phyloP scores from a whole-genome alignment of 176 grass and related monocot genomes.

The Oryza punctata region DNA sequence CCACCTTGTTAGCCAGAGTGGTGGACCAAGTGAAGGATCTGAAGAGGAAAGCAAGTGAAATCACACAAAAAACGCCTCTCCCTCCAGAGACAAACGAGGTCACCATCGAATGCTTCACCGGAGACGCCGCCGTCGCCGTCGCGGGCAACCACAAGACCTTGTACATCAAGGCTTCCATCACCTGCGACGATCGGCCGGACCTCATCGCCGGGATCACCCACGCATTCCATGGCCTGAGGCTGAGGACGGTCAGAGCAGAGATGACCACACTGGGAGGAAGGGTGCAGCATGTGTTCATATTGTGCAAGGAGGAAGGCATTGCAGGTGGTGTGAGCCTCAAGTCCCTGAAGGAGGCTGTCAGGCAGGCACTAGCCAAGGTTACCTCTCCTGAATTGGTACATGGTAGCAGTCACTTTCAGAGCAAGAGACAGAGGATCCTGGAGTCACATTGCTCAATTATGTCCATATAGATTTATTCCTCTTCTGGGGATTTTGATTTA shows the following conservation, averaged over 20 bases:
- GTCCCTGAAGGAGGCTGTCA: conserved; percentile 54
- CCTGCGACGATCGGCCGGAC: conserved; percentile 53
- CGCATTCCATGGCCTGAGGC: conserved; percentile 39
- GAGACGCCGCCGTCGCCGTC: neutral
- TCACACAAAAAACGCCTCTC: neutral
- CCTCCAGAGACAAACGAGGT: conserved; percentile 47
- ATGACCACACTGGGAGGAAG: conserved; percentile 45
- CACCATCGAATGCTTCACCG: conserved; percentile 31
- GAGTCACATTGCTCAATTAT: conserved; percentile 47
- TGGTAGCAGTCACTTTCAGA: conserved; percentile 20
- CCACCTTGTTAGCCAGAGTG: conserved; percentile 61
- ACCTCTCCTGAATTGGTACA: conserved; percentile 38
- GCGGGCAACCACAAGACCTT: neutral
- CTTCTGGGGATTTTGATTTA: neutral
- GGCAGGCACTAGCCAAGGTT: conserved; percentile 41
- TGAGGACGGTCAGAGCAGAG: conserved; percentile 45
- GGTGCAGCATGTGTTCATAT: conserved; percentile 46
- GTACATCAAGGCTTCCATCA: conserved; percentile 49
- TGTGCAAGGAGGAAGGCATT: conserved; percentile 23
- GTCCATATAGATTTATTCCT: conserved; percentile 27
- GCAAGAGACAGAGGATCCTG: conserved; percentile 52
- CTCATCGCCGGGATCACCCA: conserved; percentile 38
- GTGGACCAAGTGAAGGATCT: conserved; percentile 67
- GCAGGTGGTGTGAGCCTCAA: conserved; percentile 28
- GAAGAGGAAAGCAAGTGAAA: conserved; percentile 53